Evolutionary conservation across 805 yeast genomes (phyloP).

Genomic region (Scheffersomyces spartinae): DNA sequence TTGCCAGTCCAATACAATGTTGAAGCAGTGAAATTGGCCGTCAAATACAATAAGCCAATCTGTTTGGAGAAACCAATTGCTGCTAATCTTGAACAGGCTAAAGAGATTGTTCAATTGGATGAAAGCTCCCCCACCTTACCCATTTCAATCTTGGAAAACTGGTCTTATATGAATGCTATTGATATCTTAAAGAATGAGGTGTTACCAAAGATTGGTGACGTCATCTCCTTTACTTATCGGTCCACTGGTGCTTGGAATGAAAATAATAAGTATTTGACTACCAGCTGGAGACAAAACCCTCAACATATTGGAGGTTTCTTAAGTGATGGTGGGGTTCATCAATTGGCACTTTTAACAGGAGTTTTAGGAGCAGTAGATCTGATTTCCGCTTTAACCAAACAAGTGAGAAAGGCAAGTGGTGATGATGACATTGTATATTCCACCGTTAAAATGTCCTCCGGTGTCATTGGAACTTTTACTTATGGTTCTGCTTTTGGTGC

Average conservation of each 20-base stretch:
- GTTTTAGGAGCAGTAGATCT: constrained; percentile 64
- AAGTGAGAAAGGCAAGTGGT: constrained; percentile 68
- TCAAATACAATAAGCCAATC: constrained; percentile 67
- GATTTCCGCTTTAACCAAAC: constrained; percentile 68
- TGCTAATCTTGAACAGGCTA: constrained; percentile 71
- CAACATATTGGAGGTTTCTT: constrained; percentile 88
- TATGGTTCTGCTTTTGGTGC: constrained; percentile 86
- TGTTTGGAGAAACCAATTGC: constrained; percentile 89
- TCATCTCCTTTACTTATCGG: constrained; percentile 57
- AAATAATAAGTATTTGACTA: constrained; percentile 48
- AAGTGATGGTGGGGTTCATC: constrained; percentile 96
- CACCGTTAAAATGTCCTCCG: constrained; percentile 46
- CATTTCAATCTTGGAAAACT: constrained; percentile 74
- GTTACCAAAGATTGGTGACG: constrained; percentile 62
- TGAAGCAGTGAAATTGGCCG: constrained; percentile 56
- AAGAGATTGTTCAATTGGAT: constrained; percentile 61
- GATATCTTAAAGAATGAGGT: constrained; percentile 37
- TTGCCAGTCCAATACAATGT: constrained; percentile 81
- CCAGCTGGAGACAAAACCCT: constrained; percentile 84
- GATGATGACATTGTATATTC: constrained; percentile 73
- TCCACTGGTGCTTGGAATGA: constrained; percentile 65
- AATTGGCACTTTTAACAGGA: constrained; percentile 74
- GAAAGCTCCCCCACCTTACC: constrained; percentile 53
- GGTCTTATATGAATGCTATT: constrained; percentile 63
- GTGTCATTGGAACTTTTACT: constrained; percentile 72